Evolutionary conservation across 192 early-diverging fungal genomes (phyloP), one percentile per base, ranked within the genome.

Genomic region (Lunasporangiospora selenospora): DNA sequence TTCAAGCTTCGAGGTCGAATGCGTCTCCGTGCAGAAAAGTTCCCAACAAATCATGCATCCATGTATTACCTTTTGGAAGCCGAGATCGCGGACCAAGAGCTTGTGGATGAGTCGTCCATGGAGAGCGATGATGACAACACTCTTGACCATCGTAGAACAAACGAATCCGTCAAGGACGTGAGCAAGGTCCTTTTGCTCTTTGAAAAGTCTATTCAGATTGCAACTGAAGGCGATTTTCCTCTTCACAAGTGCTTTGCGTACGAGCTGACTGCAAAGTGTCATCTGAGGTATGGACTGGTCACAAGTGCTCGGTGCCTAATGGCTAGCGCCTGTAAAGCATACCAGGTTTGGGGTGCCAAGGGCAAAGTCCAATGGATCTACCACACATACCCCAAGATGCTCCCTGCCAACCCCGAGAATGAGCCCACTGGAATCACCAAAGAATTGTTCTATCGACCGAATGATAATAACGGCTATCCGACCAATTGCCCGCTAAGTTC

Each of bases 21-120:
- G 69, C 42, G 58, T 19, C 4, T 58, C 15, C 38, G 46, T 6
- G 69, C 60, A 1, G 19, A 53, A 32, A 62, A 63, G 30, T 73
- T 39, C 39, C 54, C 69, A 11, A 73, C 69, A 2, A 73, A 73
- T 55, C 69, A 73, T 21, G 69, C 69, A 0, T 53, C 69, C 48
- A 73, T 73, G 69, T 63, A 44, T 34, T 73, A 73, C 33, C 53
- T 73, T 4, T 29, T 73, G 6, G 69, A 73, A 23, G 69, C 69
- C 7, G 69, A 73, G 49, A 53, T 73, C 34, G 60, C 60, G 1
- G 69, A 73, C 18, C 69, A 73, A 24, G 50, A 37, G 23, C 21
- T 65, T 29, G 31, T 37, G 11, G 37, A 27, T 23, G 26, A 29
- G 5, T 7, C 26, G 13, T 1, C 15, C 5, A 48, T 48, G 46